Evolutionary conservation across 2,329 filamentous ascomycete genomes (phyloP).

Genomic region (Fonsecaea nubica): DNA sequence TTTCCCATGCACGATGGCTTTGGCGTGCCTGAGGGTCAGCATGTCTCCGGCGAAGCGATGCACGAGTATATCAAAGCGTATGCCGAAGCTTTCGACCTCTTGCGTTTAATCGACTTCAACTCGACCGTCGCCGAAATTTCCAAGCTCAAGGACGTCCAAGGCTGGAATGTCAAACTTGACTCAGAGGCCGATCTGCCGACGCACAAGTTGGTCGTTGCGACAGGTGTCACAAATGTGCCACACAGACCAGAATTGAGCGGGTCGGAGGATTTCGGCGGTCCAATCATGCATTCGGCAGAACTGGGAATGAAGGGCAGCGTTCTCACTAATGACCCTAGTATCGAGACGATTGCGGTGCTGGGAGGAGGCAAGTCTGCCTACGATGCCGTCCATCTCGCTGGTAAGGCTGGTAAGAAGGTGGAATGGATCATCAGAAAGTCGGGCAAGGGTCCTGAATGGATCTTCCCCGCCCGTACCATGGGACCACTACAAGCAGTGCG

Average conservation of each 20-base stretch:
- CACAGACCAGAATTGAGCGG: constrained; percentile 58
- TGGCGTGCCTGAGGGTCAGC: constrained; percentile 58
- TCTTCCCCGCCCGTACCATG: constrained; percentile 39
- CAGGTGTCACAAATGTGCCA: constrained; percentile 61
- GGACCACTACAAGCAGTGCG: constrained; percentile 68
- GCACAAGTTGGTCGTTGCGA: constrained; percentile 61
- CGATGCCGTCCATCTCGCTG: constrained; percentile 69
- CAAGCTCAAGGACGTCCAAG: constrained; percentile 49
- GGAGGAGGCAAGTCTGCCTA: constrained; percentile 70
- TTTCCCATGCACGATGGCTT: constrained; percentile 71
- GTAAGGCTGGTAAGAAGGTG: constrained; percentile 58
- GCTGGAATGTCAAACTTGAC: constrained; percentile 51
- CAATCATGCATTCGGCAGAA: constrained; percentile 60
- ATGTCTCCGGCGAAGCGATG: constrained; percentile 64
- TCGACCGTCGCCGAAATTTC: constrained; percentile 59
- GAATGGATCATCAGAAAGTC: constrained; percentile 52
- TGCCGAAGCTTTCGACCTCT: constrained; percentile 60
- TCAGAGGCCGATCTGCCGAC: constrained; percentile 43
- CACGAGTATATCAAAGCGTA: constrained; percentile 65
- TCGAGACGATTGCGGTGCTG: constrained; percentile 59
- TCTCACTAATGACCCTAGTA: constrained; percentile 51
- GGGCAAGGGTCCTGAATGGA: constrained; percentile 51
- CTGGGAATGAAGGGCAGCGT: constrained; percentile 52
- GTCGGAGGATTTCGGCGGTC: constrained; percentile 54
- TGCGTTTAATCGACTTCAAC: constrained; percentile 57